Conservation (phyloP, 768 basidiomycete species). For the Tulasnella sp. region DNA sequence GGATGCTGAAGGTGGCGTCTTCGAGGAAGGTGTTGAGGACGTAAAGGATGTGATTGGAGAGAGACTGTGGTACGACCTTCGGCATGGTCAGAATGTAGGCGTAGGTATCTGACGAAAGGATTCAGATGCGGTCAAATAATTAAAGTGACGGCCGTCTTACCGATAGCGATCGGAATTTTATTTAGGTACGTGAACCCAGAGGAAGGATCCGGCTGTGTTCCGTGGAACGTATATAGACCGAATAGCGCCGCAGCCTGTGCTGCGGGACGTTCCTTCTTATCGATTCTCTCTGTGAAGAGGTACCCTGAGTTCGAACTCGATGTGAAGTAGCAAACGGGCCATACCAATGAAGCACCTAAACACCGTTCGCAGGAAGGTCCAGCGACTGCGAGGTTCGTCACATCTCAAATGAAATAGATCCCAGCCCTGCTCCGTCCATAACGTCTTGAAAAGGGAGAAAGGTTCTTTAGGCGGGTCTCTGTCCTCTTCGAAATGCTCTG, state of each 20-base stretch:
- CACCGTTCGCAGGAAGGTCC: constrained; percentile 47
- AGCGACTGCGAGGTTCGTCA: constrained; percentile 54
- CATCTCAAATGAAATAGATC: constrained; percentile 63
- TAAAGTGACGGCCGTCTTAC: constrained; percentile 27
- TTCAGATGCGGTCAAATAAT: background rate
- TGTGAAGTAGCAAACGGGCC: constrained; percentile 16
- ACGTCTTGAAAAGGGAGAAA: constrained; percentile 55
- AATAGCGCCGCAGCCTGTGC: constrained; percentile 5
- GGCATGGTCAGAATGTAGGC: constrained; percentile 39
- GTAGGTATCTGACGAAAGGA: constrained; percentile 41
- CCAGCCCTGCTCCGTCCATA: constrained; percentile 65
- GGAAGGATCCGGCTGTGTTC: constrained; percentile 49
- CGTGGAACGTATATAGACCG: constrained; percentile 42
- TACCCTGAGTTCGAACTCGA: background rate
- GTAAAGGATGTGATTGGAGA: constrained; percentile 41
- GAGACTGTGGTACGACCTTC: constrained; percentile 30
- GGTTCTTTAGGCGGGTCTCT: constrained; percentile 27
- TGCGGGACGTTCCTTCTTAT: too few relatives aligned
- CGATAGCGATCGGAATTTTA: constrained; percentile 51
- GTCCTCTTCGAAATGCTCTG: constrained; percentile 32
- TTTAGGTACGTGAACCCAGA: constrained; percentile 40
- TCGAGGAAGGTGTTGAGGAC: constrained; percentile 37
- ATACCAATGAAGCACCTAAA: constrained; percentile 57
- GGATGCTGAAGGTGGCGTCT: constrained; percentile 44
- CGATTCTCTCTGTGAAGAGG: background rate